Conservation (phyloP, 2,329 filamentous ascomycete species). For the Penicillium corylophilum region DNA sequence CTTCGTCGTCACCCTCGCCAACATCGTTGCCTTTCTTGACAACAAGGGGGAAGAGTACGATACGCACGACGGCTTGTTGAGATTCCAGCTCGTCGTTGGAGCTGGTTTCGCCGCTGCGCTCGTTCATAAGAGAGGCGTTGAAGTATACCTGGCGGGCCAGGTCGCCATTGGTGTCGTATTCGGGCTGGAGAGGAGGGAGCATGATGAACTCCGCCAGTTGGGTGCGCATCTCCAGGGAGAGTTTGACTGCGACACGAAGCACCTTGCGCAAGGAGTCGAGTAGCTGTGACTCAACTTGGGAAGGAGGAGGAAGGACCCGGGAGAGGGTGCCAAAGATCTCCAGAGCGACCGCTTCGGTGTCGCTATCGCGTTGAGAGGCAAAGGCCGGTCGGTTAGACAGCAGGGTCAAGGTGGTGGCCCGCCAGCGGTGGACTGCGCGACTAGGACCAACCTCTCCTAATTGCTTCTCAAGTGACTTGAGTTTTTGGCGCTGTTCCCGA, state of each 20-base stretch:
- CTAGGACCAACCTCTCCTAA: slow-evolving; percentile 82
- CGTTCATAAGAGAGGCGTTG: slow-evolving; percentile 92
- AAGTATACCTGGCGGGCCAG: slow-evolving; percentile 84
- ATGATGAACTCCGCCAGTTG: slow-evolving; percentile 98
- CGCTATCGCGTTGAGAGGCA: slow-evolving; percentile 75
- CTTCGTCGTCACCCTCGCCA: slow-evolving; percentile 86
- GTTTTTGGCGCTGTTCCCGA: slow-evolving; percentile 92
- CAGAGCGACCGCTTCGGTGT: slow-evolving; percentile 93
- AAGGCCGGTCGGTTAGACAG: slow-evolving; percentile 80
- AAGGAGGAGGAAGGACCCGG: slow-evolving; percentile 81
- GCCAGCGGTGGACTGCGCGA: slow-evolving; percentile 93
- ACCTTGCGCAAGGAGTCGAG: slow-evolving; percentile 83
- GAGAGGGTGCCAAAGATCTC: slow-evolving; percentile 83
- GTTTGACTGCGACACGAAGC: slow-evolving; percentile 80
- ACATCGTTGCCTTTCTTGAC: slow-evolving; percentile 92
- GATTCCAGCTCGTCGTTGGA: slow-evolving; percentile 80
- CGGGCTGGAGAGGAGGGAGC: slow-evolving; percentile 89
- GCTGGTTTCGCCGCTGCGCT: slow-evolving; percentile 69
- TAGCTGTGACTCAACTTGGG: slow-evolving; percentile 75
- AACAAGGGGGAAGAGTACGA: slow-evolving; percentile 93
- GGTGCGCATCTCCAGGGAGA: slow-evolving; percentile 95
- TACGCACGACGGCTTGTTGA: slow-evolving; percentile 74
- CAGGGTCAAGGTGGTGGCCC: slow-evolving; percentile 88
- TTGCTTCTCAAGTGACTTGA: slow-evolving; percentile 92
- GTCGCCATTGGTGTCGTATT: slow-evolving; percentile 92